Percentiles rank a stretch among this genome's conserved stretches.
phyloP scores from a whole-genome alignment of 768 basidiomycete species.

The Pseudohyphozyma bogoriensis region DNA sequence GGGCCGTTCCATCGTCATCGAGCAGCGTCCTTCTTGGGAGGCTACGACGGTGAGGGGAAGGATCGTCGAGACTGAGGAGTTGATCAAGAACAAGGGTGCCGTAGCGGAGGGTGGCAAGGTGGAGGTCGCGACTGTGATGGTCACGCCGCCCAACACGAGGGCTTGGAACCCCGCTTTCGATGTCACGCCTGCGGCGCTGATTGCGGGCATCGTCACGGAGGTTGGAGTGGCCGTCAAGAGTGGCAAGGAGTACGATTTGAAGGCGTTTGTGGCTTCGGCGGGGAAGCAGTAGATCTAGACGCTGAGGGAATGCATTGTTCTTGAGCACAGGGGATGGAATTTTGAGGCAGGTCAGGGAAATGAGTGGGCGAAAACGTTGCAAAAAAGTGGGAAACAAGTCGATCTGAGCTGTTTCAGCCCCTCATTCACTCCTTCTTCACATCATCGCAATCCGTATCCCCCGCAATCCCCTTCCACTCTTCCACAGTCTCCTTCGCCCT shows the following conservation, averaged over 20 bases:
- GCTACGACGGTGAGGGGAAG: slow-evolving; percentile 80
- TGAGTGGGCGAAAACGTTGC: slow-evolving; percentile 1
- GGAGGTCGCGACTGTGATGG: slow-evolving; percentile 43
- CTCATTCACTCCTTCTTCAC: too few relatives aligned
- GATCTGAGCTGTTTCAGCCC: too few relatives aligned
- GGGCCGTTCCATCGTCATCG: slow-evolving; percentile 66
- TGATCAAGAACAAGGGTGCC: slow-evolving; percentile 29
- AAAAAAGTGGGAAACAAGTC: neutral
- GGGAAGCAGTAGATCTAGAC: neutral
- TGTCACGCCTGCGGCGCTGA: slow-evolving; percentile 85
- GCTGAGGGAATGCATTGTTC: too few relatives aligned
- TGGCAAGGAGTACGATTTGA: slow-evolving; percentile 54
- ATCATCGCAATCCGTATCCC: too few relatives aligned
- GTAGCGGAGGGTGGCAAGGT: slow-evolving; percentile 51
- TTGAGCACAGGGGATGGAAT: too few relatives aligned
- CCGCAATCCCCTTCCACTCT: too few relatives aligned
- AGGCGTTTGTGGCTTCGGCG: slow-evolving; percentile 43
- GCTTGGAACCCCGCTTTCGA: slow-evolving; percentile 91
- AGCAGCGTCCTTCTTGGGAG: slow-evolving; percentile 77
- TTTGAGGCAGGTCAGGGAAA: too few relatives aligned
- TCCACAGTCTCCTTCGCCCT: too few relatives aligned
- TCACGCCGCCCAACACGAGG: slow-evolving; percentile 31
- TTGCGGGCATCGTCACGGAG: slow-evolving; percentile 91
- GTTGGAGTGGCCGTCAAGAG: slow-evolving; percentile 72
- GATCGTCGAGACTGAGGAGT: slow-evolving; percentile 54